Percentiles rank a stretch among this genome's conserved stretches.
Evolutionary conservation across 164 flowering plant genomes (phyloP).

Genomic region (Paratinospora sagittata): DNA sequence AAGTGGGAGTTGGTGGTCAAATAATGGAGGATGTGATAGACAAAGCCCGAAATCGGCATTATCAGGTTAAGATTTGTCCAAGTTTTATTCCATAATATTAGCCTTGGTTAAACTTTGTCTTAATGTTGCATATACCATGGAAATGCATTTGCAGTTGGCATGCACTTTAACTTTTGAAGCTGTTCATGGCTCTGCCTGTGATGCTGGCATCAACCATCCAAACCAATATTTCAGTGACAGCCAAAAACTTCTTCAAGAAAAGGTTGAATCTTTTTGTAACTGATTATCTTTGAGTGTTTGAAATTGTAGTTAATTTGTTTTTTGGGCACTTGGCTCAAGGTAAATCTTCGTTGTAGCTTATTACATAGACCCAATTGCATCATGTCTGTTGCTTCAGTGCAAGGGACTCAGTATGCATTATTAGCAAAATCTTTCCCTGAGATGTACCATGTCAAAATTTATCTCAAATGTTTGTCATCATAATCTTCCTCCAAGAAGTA

Average conservation of each 20-base stretch:
- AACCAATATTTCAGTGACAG: slow-evolving; percentile 91
- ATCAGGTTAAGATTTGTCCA: slow-evolving; percentile 55
- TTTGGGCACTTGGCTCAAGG: not conserved
- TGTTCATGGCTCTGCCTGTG: slow-evolving; percentile 63
- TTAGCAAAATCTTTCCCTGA: not conserved
- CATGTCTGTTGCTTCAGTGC: not conserved
- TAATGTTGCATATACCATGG: not conserved
- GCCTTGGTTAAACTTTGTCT: not conserved
- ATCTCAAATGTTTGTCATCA: not conserved
- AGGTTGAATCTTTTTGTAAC: too few species aligned
- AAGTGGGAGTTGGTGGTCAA: slow-evolving; percentile 65
- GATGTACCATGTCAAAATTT: not conserved
- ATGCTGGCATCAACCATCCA: slow-evolving; percentile 94
- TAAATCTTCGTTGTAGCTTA: not conserved
- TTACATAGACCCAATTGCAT: not conserved
- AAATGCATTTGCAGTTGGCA: slow-evolving; percentile 59
- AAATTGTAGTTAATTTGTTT: not conserved
- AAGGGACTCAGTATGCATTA: not conserved
- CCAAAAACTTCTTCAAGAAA: slow-evolving; percentile 52
- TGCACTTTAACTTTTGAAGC: slow-evolving; percentile 96
- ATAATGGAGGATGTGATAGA: slow-evolving; percentile 67
- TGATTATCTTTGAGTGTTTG: not conserved
- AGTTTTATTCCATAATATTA: not conserved
- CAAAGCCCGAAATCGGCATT: slow-evolving; percentile 71
- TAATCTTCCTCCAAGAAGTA: too few species aligned